Conservation (phyloP, 2,329 filamentous ascomycete genomes). For the Plenodomus lindquistii region DNA sequence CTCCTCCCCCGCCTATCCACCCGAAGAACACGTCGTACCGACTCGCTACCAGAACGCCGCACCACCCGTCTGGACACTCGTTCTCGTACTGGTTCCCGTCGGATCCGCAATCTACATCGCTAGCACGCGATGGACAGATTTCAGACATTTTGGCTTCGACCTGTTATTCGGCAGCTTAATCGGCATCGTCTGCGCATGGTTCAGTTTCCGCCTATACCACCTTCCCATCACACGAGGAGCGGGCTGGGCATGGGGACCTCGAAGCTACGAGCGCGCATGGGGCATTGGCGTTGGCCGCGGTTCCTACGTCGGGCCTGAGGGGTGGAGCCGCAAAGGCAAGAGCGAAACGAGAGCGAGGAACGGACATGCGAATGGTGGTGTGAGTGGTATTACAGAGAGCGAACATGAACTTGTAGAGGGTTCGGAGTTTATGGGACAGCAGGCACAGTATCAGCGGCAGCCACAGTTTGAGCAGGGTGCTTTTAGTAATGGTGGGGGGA, state of each 20-base stretch:
- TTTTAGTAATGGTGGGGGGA: not conserved
- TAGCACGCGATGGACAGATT: constrained; percentile 86
- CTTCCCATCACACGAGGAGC: constrained; percentile 76
- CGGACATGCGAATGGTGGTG: constrained; percentile 5
- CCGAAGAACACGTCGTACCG: constrained; percentile 50
- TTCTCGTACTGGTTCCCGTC: constrained; percentile 71
- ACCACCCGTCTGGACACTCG: constrained; percentile 77
- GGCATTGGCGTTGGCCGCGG: constrained; percentile 69
- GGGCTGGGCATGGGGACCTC: constrained; percentile 87
- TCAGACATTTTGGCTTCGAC: constrained; percentile 90
- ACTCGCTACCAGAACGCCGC: constrained; percentile 76
- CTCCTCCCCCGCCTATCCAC: constrained; percentile 18
- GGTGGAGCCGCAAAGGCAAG: constrained; percentile 40
- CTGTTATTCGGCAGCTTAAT: constrained; percentile 84
- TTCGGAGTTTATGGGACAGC: not conserved
- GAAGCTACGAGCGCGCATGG: constrained; percentile 73
- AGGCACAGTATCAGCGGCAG: not conserved
- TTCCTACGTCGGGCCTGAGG: constrained; percentile 53
- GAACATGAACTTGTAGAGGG: not conserved
- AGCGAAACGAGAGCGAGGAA: constrained; percentile 8
- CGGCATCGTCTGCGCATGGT: constrained; percentile 70
- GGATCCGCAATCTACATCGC: constrained; percentile 78
- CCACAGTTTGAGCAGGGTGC: not conserved
- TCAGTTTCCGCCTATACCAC: constrained; percentile 85
- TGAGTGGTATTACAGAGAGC: not conserved